A percentile compares a stretch with the other conserved stretches of the same genome.
These are phyloP conservation scores for Ophiostoma ulmi DNA, from an alignment of 2,329 filamentous ascomycete species.

Conservation along the genomic window DNA sequence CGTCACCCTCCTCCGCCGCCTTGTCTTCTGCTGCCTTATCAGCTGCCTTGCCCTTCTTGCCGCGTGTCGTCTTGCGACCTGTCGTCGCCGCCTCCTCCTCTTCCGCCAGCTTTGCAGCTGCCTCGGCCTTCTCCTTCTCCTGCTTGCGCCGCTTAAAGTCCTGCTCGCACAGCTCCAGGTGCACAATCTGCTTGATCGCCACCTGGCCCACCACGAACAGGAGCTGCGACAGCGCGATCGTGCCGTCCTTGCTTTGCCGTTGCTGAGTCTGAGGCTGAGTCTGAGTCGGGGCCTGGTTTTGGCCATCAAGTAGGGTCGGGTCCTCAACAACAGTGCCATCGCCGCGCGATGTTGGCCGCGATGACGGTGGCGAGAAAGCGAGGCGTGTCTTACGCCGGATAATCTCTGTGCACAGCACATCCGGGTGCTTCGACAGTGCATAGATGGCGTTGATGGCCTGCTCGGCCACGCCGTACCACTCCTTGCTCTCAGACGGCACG, in stretches of 20 bases:
- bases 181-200: conserved; percentile 97
- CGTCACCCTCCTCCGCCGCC: conserved; percentile 64
- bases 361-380: conserved; percentile 55
- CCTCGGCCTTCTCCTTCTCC: conserved; percentile 57
- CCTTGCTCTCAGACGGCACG: conserved; percentile 80
- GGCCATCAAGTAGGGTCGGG: neutral
- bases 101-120: conserved; percentile 36
- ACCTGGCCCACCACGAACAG: conserved; percentile 94
- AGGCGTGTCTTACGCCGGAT: conserved; percentile 78
- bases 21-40: neutral
- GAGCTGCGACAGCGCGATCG: conserved; percentile 78
- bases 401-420: conserved; percentile 86
- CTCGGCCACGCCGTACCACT: conserved; percentile 94
- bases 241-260: conserved; percentile 55
- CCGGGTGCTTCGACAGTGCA: conserved; percentile 85
- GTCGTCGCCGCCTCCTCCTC: conserved; percentile 18
- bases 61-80: conserved; percentile 31
- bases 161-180: conserved; percentile 92
- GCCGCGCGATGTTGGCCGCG: conserved; percentile 46
- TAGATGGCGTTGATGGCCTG: conserved; percentile 97
- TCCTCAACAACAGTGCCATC: conserved; percentile 30
- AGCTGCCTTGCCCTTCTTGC: conserved; percentile 28
- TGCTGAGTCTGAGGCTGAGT: conserved; percentile 22
- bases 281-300: neutral
- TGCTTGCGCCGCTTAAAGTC: conserved; percentile 98